Percentiles rank a stretch among this genome's conserved stretches.
These are phyloP conservation scores for Astrothelium macrocarpum DNA, from an alignment of 495 filamentous ascomycete species.

Conservation along the genomic window DNA sequence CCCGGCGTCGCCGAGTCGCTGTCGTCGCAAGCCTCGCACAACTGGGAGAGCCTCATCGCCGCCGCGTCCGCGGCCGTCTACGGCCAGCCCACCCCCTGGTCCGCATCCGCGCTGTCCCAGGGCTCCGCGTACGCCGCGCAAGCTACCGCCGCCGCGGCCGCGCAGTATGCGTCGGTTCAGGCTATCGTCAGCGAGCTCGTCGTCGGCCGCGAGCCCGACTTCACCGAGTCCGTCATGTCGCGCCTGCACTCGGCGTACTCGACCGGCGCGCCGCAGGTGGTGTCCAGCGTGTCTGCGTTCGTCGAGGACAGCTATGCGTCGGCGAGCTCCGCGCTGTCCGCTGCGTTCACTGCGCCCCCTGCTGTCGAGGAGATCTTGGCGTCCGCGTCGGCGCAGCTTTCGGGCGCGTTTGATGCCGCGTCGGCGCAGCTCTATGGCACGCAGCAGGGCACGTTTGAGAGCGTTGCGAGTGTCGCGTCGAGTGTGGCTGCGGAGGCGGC, in stretches of 20 bases:
- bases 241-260: constrained; percentile 57
- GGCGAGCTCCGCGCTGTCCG: constrained; percentile 45
- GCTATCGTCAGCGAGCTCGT: constrained; percentile 69
- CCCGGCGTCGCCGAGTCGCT: constrained; percentile 38
- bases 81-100: constrained; percentile 38
- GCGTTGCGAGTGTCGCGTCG: constrained; percentile 43
- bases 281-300: constrained; percentile 46
- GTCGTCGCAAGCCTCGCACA: constrained; percentile 11
- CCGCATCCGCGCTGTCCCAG: constrained; percentile 39
- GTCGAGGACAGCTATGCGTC: constrained; percentile 49
- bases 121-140: constrained; percentile 44
- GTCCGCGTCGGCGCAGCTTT: constrained; percentile 45
- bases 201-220: constrained; percentile 66
- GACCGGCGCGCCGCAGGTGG: constrained; percentile 42
- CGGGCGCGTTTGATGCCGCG: constrained; percentile 51
- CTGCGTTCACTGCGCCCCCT: constrained; percentile 48
- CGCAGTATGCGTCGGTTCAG: constrained; percentile 61
- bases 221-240: constrained; percentile 69
- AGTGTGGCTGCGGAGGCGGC: constrained; percentile 41
- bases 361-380: constrained; percentile 50
- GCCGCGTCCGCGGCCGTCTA: constrained; percentile 33
- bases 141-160: constrained; percentile 41
- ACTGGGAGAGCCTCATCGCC: constrained; percentile 33
- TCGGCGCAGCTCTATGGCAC: constrained; percentile 52
- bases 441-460: constrained; percentile 43